Evolutionary conservation across 139 green algal species (phyloP).

Genomic region (Chlamydomonas applanata): DNA sequence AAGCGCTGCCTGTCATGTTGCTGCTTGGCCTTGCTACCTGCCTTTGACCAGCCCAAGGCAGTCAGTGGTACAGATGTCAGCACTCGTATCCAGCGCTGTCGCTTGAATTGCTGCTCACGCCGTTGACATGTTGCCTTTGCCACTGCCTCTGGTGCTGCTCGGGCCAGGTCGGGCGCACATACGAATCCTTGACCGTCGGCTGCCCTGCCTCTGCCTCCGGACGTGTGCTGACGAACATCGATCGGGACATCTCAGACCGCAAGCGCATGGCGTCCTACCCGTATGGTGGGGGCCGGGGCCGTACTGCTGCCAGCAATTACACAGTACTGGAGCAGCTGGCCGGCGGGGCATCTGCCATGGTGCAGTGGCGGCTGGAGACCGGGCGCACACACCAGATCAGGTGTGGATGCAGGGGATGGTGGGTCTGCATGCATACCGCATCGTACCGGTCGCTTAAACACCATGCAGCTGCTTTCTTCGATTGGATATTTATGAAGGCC

Average conservation of each 20-base stretch:
- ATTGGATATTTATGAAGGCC: too few relatives aligned
- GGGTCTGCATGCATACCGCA: too few relatives aligned
- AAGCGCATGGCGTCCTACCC: slow-evolving; percentile 74
- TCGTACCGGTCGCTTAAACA: too few relatives aligned
- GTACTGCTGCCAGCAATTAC: slow-evolving; percentile 76
- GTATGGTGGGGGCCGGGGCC: slow-evolving; percentile 52
- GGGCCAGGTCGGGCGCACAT: slow-evolving; percentile 63
- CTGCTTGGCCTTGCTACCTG: too few relatives aligned
- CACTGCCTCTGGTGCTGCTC: background rate
- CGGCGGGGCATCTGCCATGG: slow-evolving; percentile 70
- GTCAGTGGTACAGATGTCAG: too few relatives aligned
- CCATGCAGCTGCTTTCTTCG: too few relatives aligned
- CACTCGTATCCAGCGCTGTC: too few relatives aligned
- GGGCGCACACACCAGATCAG: slow-evolving; percentile 96
- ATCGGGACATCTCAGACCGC: slow-evolving; percentile 41
- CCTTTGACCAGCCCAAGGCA: too few relatives aligned
- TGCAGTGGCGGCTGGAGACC: slow-evolving; percentile 91
- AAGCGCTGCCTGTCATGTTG: too few relatives aligned
- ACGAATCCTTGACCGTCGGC: slow-evolving; percentile 65
- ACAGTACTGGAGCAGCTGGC: slow-evolving; percentile 62
- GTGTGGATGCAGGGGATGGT: slow-evolving; percentile 10
- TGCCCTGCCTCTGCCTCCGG: slow-evolving; percentile 13
- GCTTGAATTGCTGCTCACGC: too few relatives aligned
- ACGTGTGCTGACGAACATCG: slow-evolving; percentile 74
- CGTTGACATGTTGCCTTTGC: background rate